Conservation (phyloP, 306 rosid genomes). For the Arachis hypogaea region DNA sequence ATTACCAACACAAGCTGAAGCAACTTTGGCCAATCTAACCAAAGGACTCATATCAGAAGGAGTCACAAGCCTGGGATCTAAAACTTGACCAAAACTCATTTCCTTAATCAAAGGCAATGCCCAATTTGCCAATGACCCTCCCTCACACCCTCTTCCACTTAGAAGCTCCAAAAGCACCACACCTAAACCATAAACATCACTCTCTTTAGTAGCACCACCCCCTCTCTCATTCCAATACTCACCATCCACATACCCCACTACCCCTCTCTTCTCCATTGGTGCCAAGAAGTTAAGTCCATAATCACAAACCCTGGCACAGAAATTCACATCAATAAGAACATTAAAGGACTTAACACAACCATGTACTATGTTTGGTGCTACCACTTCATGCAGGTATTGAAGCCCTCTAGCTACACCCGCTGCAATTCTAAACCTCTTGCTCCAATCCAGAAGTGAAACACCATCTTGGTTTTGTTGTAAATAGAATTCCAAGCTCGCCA, state of each 20-base stretch:
- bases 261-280: constrained; percentile 54
- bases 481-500: constrained; percentile 62
- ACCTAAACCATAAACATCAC: constrained; percentile 87
- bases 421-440: constrained; percentile 62
- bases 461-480: constrained; percentile 72
- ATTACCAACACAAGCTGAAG: constrained; percentile 82
- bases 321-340: constrained; percentile 61
- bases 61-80: constrained; percentile 64
- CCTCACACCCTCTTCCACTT: constrained; percentile 78
- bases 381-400: constrained; percentile 74
- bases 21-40: constrained; percentile 80
- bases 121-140: constrained; percentile 71
- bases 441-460: constrained; percentile 61
- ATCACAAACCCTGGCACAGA: constrained; percentile 61
- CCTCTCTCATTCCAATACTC: constrained; percentile 61
- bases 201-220: constrained; percentile 64
- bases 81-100: constrained; percentile 54
- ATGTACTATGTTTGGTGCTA: constrained; percentile 72
- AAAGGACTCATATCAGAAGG: constrained; percentile 55
- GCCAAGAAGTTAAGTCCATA: constrained; percentile 73
- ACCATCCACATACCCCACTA: constrained; percentile 64
- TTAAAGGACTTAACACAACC: constrained; percentile 84
- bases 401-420: constrained; percentile 86
- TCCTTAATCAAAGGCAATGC: constrained; percentile 81
- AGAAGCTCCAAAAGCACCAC: constrained; percentile 77